A percentile compares a stretch with the other conserved stretches of the same genome.
phyloP scores from a whole-genome alignment of 192 early-diverging fungal genomes.

The Podila horticola region DNA sequence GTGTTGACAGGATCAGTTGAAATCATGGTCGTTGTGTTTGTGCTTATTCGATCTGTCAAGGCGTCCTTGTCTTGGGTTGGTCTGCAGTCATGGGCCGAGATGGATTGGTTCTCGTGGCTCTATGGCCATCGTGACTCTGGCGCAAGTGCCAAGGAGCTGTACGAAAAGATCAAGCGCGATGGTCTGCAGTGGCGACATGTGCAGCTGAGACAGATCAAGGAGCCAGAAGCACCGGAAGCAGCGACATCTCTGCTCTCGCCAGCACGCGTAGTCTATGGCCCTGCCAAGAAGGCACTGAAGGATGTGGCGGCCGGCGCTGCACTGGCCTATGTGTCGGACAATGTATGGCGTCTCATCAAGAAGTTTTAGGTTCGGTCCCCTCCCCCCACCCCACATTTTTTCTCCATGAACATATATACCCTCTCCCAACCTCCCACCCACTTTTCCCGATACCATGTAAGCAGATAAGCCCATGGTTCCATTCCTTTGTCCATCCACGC shows the following conservation, averaged over 20 bases:
- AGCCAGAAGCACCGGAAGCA: constrained; percentile 12
- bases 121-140: constrained; percentile 33
- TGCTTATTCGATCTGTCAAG: constrained; percentile 26
- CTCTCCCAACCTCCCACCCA: too few relatives aligned
- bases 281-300: constrained; percentile 26
- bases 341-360: constrained; percentile 20
- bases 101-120: constrained; percentile 28
- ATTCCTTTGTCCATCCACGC: too few relatives aligned
- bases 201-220: constrained; percentile 6
- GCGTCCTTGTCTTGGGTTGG: constrained; percentile 36
- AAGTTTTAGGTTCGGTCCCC: constrained; percentile 7
- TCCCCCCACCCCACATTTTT: too few relatives aligned
- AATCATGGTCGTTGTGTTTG: constrained; percentile 42
- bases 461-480: too few relatives aligned
- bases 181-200: constrained; percentile 19
- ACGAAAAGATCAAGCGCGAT: constrained; percentile 39
- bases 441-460: too few relatives aligned
- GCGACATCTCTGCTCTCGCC: constrained; percentile 14
- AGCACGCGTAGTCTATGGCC: constrained; percentile 29
- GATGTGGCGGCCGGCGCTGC: constrained; percentile 36
- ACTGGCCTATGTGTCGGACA: constrained; percentile 29
- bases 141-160: constrained; percentile 28
- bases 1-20: constrained; percentile 49
- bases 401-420: background rate
- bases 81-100: constrained; percentile 10